Evolutionary conservation across 116 monocot genomes (phyloP), one percentile per base, ranked within the genome.

Genomic region (Trichopus zeylanicus): DNA sequence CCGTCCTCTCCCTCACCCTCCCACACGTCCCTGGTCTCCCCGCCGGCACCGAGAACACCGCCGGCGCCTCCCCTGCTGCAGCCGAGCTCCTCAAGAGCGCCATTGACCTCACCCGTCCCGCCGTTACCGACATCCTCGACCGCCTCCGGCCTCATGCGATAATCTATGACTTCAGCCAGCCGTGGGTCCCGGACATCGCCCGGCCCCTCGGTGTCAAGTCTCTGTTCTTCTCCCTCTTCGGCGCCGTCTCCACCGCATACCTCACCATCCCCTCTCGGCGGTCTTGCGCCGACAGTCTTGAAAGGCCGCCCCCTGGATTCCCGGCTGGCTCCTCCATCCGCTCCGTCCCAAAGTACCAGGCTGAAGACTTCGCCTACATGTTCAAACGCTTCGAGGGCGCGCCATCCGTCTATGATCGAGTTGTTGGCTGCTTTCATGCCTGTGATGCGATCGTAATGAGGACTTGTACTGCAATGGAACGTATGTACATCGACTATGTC

Each of bases 401-500:
- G 63, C 73, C 70, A 10, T 62, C 31, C 25, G 74, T 71, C 31
- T 74, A 55, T 57, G 74, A 86, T 38, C 73, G 85, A 28, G 70
- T 72, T 0, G 15, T 65, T 23, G 15, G 51, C 7, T 47, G 66
- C 51, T 15, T 64, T 7, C 31, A 18, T 1, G 51, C 34, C 49
- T 65, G 70, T 29, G 35, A 67, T 25, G 85, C 74, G 8, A 32
- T 77, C 29, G 31, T 70, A 16, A 25, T 47, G 60, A 86, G 71
- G 64, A 68, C 77, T 19, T 86, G 81, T 59, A 25, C 18, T 35
- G 81, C 81, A 34, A 74, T 86, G 65, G 85, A 86, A 26, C 68
- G 65, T 0, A 60, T 42, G 8, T 86, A 77, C 60, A 30, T 86
- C 53, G 48, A 63, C 23, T 81, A 71, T 71, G 0, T 74, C 15